Evolutionary conservation across 192 early-diverging fungal species (phyloP).

Genomic region (Rhizophlyctis rosea): DNA sequence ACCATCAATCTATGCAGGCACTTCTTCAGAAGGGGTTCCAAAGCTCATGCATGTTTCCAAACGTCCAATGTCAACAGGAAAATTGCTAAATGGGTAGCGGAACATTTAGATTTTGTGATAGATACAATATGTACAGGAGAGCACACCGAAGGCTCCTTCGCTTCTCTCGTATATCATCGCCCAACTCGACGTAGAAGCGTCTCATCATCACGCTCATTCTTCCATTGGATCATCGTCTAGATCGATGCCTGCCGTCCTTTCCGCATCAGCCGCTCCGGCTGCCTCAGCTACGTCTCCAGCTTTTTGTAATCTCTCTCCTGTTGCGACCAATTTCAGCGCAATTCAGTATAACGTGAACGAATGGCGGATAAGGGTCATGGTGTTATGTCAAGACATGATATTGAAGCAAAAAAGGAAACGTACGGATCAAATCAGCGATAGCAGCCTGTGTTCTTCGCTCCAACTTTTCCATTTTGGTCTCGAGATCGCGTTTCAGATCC

Average conservation of each 20-base stretch:
- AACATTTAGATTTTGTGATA: too few species aligned
- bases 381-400: neutral
- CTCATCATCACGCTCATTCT: too few species aligned
- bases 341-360: neutral
- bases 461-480: slow-evolving; percentile 69
- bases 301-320: slow-evolving; percentile 7
- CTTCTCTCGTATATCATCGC: too few species aligned
- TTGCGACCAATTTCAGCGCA: neutral
- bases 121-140: too few species aligned
- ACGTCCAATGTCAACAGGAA: too few species aligned
- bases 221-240: neutral
- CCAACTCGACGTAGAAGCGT: too few species aligned
- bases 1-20: too few species aligned
- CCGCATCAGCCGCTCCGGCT: slow-evolving; percentile 8
- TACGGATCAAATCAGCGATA: slow-evolving; percentile 75
- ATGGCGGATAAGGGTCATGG: neutral
- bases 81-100: too few species aligned
- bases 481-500: slow-evolving; percentile 86
- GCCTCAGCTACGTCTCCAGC: slow-evolving; percentile 5
- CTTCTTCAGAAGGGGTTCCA: too few species aligned
- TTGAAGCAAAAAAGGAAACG: slow-evolving; percentile 5
- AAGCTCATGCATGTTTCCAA: too few species aligned
- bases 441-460: slow-evolving; percentile 68
- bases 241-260: neutral
- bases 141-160: too few species aligned